A percentile compares a stretch with the other conserved stretches of the same genome.
These are phyloP conservation scores for Phytopythium vexans DNA, from an alignment of 352 stramenopile genomes.

Conservation along the genomic window DNA sequence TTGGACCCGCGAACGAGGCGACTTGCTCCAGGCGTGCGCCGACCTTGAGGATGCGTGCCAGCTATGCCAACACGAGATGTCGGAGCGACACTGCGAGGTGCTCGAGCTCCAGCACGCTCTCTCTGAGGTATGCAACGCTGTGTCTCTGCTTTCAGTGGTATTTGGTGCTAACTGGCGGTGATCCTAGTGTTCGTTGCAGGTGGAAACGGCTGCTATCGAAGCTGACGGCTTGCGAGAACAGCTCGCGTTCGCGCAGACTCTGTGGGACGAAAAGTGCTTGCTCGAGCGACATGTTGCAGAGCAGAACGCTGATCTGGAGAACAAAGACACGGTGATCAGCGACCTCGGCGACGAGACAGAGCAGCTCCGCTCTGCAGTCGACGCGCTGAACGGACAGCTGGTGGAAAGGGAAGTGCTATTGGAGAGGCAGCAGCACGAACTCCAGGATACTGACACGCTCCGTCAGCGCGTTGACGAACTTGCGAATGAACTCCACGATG, in stretches of 20 bases:
- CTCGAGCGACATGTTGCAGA: conserved; percentile 20
- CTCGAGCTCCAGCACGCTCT: conserved; percentile 17
- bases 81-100: conserved; percentile 26
- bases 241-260: conserved; percentile 12
- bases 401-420: not conserved
- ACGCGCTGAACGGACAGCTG: not conserved
- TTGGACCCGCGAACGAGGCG: conserved; percentile 33
- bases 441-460: not conserved
- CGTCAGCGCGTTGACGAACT: not conserved
- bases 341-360: conserved; percentile 17
- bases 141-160: not conserved
- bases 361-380: not conserved
- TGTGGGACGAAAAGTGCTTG: conserved; percentile 12
- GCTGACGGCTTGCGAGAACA: conserved; percentile 20
- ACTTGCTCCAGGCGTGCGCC: conserved; percentile 24
- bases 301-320: conserved; percentile 9
- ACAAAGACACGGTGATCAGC: conserved; percentile 13
- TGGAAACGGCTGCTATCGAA: conserved; percentile 18
- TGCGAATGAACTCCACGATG: not conserved
- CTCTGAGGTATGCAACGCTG: conserved; percentile 12
- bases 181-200: conserved; percentile 14
- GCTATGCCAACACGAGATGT: conserved; percentile 35
- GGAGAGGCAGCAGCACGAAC: not conserved
- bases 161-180: conserved; percentile 1
- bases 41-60: conserved; percentile 26